phyloP scores from a whole-genome alignment of 2,329 filamentous ascomycete genomes.

The Chaetomiaceae sp. region DNA sequence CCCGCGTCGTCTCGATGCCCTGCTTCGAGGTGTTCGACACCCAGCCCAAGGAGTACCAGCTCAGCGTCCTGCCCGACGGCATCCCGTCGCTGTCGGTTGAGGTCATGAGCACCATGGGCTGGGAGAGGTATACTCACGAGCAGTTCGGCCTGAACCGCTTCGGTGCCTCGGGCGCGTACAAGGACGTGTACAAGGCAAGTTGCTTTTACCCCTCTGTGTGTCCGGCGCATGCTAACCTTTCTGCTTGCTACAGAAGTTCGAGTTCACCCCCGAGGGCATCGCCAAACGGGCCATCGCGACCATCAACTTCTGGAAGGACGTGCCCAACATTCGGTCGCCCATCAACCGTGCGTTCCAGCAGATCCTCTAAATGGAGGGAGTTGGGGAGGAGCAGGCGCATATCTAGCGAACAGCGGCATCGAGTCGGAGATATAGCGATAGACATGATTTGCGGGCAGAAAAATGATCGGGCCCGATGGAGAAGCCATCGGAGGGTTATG shows the following conservation, averaged over 20 bases:
- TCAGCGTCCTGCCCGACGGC: conserved; percentile 87
- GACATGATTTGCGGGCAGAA: conserved; percentile 5
- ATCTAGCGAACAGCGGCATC: not conserved
- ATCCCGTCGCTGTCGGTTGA: conserved; percentile 92
- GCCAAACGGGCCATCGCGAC: conserved; percentile 90
- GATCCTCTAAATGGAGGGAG: conserved; percentile 66
- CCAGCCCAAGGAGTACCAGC: conserved; percentile 90
- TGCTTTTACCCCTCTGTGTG: not conserved
- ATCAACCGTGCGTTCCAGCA: conserved; percentile 98
- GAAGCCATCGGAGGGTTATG: conserved; percentile 8
- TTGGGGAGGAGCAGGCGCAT: not conserved
- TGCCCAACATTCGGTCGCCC: conserved; percentile 84
- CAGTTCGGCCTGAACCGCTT: conserved; percentile 99
- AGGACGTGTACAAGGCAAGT: conserved; percentile 89
- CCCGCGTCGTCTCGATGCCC: conserved; percentile 90
- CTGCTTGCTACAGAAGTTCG: conserved; percentile 73
- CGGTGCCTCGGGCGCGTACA: conserved; percentile 94
- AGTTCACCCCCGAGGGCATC: conserved; percentile 96
- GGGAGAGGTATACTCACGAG: conserved; percentile 99
- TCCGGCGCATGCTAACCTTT: conserved; percentile 18
- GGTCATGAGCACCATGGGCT: conserved; percentile 95
- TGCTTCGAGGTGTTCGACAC: conserved; percentile 96
- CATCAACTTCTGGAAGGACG: conserved; percentile 95
- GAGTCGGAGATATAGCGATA: conserved; percentile 13
- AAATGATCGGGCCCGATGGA: conserved; percentile 5